Evolutionary conservation across 371 early-diverging fungal species (phyloP).

Genomic region (Batrachochytrium dendrobatidis): DNA sequence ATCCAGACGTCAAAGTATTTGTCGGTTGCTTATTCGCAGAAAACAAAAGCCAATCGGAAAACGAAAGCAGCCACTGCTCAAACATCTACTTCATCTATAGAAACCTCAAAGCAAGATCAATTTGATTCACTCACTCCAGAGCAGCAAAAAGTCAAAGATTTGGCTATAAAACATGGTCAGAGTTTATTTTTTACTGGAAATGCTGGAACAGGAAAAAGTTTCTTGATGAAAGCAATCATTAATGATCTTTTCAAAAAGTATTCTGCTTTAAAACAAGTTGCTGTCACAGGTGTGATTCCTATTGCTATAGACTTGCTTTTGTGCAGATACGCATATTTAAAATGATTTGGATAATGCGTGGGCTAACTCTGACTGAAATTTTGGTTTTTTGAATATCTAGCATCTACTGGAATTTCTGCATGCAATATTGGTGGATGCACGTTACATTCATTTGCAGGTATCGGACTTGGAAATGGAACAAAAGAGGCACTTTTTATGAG

Average conservation of each 20-base stretch:
- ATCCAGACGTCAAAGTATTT: too few relatives aligned
- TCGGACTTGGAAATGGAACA: slow-evolving; percentile 54
- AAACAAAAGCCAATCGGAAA: too few relatives aligned
- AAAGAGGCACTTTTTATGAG: slow-evolving; percentile 17
- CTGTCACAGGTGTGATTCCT: slow-evolving; percentile 62
- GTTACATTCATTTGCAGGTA: slow-evolving; percentile 72
- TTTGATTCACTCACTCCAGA: too few relatives aligned
- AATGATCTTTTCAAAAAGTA: slow-evolving; percentile 29
- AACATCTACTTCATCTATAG: too few relatives aligned
- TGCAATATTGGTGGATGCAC: slow-evolving; percentile 74
- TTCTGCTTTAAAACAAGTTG: slow-evolving; percentile 36
- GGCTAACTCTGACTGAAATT: background rate
- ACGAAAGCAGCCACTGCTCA: too few relatives aligned
- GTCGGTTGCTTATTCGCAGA: too few relatives aligned
- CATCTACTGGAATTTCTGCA: slow-evolving; percentile 85
- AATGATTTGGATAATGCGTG: background rate
- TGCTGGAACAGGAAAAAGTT: slow-evolving; percentile 78
- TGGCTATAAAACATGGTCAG: slow-evolving; percentile 44
- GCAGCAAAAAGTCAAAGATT: slow-evolving; percentile 48
- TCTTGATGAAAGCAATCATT: slow-evolving; percentile 63
- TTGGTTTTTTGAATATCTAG: slow-evolving; percentile 19
- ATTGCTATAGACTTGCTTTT: slow-evolving; percentile 1
- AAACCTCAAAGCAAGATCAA: too few relatives aligned
- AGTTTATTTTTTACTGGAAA: slow-evolving; percentile 74
- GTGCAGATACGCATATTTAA: too few relatives aligned